phyloP scores from a whole-genome alignment of 257 asterid species.

The Mitragyna speciosa region DNA sequence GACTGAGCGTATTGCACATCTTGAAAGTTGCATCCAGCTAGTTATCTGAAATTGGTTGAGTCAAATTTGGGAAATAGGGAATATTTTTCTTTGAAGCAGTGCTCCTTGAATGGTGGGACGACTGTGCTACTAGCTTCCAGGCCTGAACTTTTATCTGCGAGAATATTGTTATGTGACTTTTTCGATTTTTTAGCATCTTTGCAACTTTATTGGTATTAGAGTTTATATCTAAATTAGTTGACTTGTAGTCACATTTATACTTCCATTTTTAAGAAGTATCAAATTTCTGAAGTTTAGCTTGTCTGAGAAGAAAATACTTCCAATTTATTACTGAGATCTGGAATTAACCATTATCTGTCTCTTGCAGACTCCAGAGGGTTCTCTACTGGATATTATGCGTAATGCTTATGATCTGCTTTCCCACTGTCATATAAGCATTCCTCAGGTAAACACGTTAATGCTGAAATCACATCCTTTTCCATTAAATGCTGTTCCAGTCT shows the following conservation, averaged over 20 bases:
- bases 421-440: conserved; percentile 69
- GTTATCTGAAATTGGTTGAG: conserved; percentile 4
- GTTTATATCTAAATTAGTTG: not conserved
- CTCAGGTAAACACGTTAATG: conserved; percentile 50
- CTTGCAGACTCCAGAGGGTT: conserved; percentile 98
- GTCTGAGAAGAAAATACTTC: not conserved
- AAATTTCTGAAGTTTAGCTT: not conserved
- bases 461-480: not conserved
- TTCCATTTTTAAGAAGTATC: not conserved
- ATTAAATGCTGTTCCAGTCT: not conserved
- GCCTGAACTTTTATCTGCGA: not conserved
- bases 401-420: conserved; percentile 94
- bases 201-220: not conserved
- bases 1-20: not conserved
- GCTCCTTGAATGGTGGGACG: not conserved
- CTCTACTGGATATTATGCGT: conserved; percentile 91
- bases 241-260: not conserved
- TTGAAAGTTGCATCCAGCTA: not conserved
- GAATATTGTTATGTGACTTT: not conserved
- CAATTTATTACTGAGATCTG: not conserved
- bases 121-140: not conserved
- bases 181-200: not conserved
- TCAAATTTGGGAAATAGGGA: not conserved
- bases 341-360: conserved; percentile 24
- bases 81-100: not conserved